Evolutionary conservation across 2,329 filamentous ascomycete species (phyloP), one percentile per base, ranked within the genome.

Genomic region (Epichloe brachyelytri): DNA sequence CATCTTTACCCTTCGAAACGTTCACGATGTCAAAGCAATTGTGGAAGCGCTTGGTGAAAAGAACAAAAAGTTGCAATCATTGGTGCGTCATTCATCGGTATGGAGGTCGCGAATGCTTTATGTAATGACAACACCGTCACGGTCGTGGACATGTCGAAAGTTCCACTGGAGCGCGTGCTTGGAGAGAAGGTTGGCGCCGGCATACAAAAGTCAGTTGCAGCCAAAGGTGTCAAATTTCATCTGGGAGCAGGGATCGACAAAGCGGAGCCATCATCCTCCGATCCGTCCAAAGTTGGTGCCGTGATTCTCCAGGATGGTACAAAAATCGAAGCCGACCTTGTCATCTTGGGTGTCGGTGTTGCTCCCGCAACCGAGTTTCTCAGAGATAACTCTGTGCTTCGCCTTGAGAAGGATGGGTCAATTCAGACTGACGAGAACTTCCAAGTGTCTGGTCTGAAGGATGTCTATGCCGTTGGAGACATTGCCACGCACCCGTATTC

Each of bases 401-500:
- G 75, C 26, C 78, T 97, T 1, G 82, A 91, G 58, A 73, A 85
- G 40, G 93, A 98, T 61, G 89, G 89, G n/a, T 95, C 88, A 1
- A 61, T 98, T 51, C 79, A 77, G 60, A 89, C 87, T 0, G 83
- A 96, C 64, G 84, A 89, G 60, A 77, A 79, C 49, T 96, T 93
- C 66, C 76, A 80, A 8, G 84, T 97, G 2, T 71, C 77, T 2
- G 87, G 86, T 0, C 68, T 93, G 4, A 77, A 85, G 60, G 85
- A 91, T 57, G 89, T 96, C 48, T 98, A 87, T 63, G 93, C 93
- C 14, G 81, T 98, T 54, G 91, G 91, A 49, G 93, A 98, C 65
- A 97, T 98, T 55, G 90, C 93, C 12, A 90, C 86, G 0, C 96
- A 88, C 67, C 93, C 93, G 0, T 98, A 98, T 72, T 78, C 88